phyloP scores from a whole-genome alignment of 352 stramenopile species.

The Globisporangium parvum region DNA sequence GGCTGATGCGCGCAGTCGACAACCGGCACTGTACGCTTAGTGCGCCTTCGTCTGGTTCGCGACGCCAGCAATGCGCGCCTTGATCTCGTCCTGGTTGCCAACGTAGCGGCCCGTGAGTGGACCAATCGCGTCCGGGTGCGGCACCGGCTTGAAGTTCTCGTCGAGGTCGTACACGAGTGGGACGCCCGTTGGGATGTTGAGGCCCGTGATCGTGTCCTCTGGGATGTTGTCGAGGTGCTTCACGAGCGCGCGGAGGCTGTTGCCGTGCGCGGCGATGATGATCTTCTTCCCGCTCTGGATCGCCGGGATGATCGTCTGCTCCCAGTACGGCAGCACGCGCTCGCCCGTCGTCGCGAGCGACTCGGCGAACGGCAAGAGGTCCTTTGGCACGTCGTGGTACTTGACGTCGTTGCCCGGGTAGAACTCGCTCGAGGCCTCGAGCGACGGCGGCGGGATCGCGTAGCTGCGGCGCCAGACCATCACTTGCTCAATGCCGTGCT shows the following conservation, averaged over 20 bases:
- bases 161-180: slow-evolving; percentile 97
- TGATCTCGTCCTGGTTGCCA: slow-evolving; percentile 97
- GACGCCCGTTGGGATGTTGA: slow-evolving; percentile 96
- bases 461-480: slow-evolving; percentile 97
- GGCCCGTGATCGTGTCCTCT: slow-evolving; percentile 94
- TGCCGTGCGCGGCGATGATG: slow-evolving; percentile 97
- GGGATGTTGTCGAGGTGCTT: slow-evolving; percentile 98
- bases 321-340: slow-evolving; percentile 95
- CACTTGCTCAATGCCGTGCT: slow-evolving; percentile 98
- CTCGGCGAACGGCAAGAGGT: slow-evolving; percentile 91
- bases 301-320: slow-evolving; percentile 91
- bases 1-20: neutral
- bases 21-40: slow-evolving; percentile 30
- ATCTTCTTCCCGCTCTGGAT: slow-evolving; percentile 95
- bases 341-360: slow-evolving; percentile 91
- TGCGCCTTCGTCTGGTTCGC: slow-evolving; percentile 95
- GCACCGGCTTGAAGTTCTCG: slow-evolving; percentile 95
- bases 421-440: slow-evolving; percentile 84
- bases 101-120: slow-evolving; percentile 77
- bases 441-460: slow-evolving; percentile 92
- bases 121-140: slow-evolving; percentile 88
- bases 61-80: slow-evolving; percentile 93
- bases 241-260: slow-evolving; percentile 96
- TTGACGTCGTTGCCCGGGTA: slow-evolving; percentile 90
- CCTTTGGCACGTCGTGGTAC: slow-evolving; percentile 87